These are phyloP conservation scores for Colletotrichum horii DNA, from an alignment of 2,329 filamentous ascomycete species.

Conservation along the genomic window DNA sequence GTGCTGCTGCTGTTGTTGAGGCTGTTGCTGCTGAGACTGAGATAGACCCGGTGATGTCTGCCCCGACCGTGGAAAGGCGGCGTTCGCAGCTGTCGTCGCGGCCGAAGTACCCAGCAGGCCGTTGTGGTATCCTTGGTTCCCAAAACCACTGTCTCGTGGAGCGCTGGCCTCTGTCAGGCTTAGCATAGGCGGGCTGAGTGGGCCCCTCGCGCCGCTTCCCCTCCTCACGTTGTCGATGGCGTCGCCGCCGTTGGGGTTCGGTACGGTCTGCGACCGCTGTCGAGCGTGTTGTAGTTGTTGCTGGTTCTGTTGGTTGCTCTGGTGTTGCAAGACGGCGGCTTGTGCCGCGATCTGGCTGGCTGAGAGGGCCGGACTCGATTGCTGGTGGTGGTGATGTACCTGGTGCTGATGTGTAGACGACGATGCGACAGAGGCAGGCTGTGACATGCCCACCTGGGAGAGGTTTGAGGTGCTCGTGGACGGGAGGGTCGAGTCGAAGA, in stretches of 20 bases:
- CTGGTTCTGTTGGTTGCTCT: conserved; percentile 39
- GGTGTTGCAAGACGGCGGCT: conserved; percentile 73
- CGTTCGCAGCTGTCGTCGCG: conserved; percentile 75
- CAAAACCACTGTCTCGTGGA: conserved; percentile 62
- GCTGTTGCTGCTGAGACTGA: conserved; percentile 33
- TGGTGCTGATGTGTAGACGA: conserved; percentile 12
- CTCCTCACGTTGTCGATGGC: conserved; percentile 37
- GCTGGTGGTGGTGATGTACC: neutral
- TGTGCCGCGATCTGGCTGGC: conserved; percentile 84
- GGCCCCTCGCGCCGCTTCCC: conserved; percentile 50
- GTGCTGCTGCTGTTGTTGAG: conserved; percentile 34
- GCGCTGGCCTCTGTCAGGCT: conserved; percentile 70
- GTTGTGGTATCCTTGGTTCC: conserved; percentile 60
- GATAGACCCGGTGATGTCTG: conserved; percentile 53
- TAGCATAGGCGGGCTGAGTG: conserved; percentile 66
- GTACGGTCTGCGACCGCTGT: conserved; percentile 77
- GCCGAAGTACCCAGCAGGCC: conserved; percentile 65
- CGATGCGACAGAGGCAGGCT: conserved; percentile 44
- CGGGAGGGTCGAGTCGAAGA: conserved; percentile 77
- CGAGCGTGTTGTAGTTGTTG: conserved; percentile 53
- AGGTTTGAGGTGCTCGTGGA: conserved; percentile 63
- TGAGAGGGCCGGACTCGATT: conserved; percentile 45
- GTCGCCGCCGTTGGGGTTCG: conserved; percentile 45
- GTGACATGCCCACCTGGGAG: conserved; percentile 52
- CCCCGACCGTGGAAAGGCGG: conserved; percentile 72